Conservation (phyloP, 2,329 filamentous ascomycete genomes). For the Colletotrichum costaricense region DNA sequence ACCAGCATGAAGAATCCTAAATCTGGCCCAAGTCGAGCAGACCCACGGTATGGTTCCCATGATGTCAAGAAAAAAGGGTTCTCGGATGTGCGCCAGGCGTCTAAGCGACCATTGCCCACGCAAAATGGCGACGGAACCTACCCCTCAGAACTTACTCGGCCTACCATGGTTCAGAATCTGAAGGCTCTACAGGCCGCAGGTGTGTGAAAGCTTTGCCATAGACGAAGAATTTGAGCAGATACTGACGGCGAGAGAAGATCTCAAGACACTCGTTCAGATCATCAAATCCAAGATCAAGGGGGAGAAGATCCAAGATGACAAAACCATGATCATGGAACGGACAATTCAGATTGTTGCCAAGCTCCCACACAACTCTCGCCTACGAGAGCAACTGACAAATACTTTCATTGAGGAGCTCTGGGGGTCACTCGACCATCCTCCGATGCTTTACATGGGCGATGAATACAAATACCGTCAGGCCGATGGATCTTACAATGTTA, state of each 20-base stretch:
- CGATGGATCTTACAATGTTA: constrained; percentile 76
- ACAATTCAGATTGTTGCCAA: constrained; percentile 77
- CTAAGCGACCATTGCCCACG: constrained; percentile 71
- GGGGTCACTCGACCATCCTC: constrained; percentile 78
- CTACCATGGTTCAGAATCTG: constrained; percentile 67
- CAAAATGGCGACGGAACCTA: constrained; percentile 74
- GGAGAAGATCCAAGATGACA: constrained; percentile 74
- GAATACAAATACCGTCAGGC: constrained; percentile 74
- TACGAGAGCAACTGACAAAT: constrained; percentile 72
- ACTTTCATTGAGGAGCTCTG: constrained; percentile 76
- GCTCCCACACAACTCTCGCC: constrained; percentile 71
- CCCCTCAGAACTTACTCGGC: constrained; percentile 57
- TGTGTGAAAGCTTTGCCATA: constrained; percentile 37
- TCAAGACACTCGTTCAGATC: constrained; percentile 71
- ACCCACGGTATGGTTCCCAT: constrained; percentile 22
- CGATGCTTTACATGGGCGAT: constrained; percentile 72
- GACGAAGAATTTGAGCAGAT: too few relatives aligned
- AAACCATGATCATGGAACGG: constrained; percentile 81
- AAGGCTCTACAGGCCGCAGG: constrained; percentile 63
- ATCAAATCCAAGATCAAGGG: constrained; percentile 73
- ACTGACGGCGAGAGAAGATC: constrained; percentile 55
- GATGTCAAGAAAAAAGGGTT: constrained; percentile 35
- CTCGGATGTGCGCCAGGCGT: constrained; percentile 54
- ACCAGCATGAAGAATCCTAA: background rate
- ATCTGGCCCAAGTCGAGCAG: constrained; percentile 3